Evolutionary conservation across 1,139 yeast genomes (phyloP).

Genomic region (Zygosaccharomyces sapae): DNA sequence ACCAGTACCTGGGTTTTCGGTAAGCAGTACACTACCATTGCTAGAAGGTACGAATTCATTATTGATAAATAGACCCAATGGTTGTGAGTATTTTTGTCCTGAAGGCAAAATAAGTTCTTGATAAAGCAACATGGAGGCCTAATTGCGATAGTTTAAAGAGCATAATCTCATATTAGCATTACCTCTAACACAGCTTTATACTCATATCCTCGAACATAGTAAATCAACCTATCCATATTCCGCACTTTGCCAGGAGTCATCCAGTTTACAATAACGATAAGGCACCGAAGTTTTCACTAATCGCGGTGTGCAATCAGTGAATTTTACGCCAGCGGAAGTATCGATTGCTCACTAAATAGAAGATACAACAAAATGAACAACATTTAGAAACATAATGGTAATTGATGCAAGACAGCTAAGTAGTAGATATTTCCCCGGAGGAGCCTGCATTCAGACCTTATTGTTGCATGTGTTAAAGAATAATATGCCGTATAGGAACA

Average conservation of each 20-base stretch:
- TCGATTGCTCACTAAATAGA: background rate
- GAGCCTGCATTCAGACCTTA: no score
- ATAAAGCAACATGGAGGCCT: background rate
- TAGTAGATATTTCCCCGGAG: no score
- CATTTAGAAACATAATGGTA: background rate
- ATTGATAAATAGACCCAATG: slow-evolving; percentile 78
- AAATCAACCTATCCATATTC: background rate
- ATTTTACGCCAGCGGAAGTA: slow-evolving; percentile 3
- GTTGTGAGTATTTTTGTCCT: slow-evolving; percentile 57
- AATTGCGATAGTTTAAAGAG: no score
- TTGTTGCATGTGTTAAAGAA: no score
- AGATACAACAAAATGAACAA: background rate
- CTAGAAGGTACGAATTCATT: slow-evolving; percentile 67
- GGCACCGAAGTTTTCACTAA: slow-evolving; percentile 1
- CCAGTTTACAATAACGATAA: background rate
- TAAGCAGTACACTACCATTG: slow-evolving; percentile 58
- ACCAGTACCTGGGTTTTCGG: slow-evolving; percentile 62
- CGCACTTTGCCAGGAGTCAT: background rate
- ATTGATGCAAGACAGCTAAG: background rate
- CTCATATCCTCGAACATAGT: no score
- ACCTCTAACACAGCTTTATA: no score
- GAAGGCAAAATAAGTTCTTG: slow-evolving; percentile 49
- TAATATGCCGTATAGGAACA: no score
- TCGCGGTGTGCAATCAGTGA: slow-evolving; percentile 1
- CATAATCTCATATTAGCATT: no score